phyloP scores from a whole-genome alignment of 495 filamentous ascomycete genomes.

The Aspergillus affinis region DNA sequence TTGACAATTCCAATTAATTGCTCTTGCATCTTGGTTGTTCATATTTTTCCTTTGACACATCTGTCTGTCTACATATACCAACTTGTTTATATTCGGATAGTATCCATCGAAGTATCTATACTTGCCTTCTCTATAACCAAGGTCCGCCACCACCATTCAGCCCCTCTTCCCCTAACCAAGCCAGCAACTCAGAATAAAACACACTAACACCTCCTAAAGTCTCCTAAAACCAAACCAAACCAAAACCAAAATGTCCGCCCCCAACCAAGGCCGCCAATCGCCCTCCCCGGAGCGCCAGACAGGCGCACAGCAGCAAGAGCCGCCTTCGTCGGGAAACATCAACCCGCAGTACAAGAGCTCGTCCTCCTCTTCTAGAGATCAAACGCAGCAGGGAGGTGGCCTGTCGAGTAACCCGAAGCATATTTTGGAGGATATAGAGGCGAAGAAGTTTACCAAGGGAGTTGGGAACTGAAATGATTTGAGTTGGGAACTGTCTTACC shows the following conservation, averaged over 20 bases:
- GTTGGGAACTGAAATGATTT: constrained; percentile 16
- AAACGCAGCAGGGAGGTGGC: constrained; percentile 28
- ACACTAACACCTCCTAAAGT: not conserved
- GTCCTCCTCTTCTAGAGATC: constrained; percentile 14
- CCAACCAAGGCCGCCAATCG: constrained; percentile 70
- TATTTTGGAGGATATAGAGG: constrained; percentile 65
- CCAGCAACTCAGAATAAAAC: no score
- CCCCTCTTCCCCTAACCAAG: not conserved
- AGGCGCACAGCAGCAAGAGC: constrained; percentile 60
- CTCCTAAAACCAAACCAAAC: not conserved
- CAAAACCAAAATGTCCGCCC: constrained; percentile 34
- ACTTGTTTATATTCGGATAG: no score
- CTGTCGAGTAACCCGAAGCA: constrained; percentile 67
- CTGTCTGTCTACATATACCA: not conserved
- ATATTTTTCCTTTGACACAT: no score
- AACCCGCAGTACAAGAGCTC: constrained; percentile 35
- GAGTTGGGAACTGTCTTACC: no score
- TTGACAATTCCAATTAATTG: not conserved
- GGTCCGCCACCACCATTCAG: constrained; percentile 4
- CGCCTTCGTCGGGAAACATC: constrained; percentile 58
- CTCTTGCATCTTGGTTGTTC: no score
- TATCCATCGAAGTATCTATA: constrained; percentile 1
- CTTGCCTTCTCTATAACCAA: no score
- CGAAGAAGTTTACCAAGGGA: constrained; percentile 60
- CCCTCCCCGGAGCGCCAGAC: constrained; percentile 70